Evolutionary conservation across 1,284 basidiomycete species (phyloP).

Genomic region (Athelia psychrophila): DNA sequence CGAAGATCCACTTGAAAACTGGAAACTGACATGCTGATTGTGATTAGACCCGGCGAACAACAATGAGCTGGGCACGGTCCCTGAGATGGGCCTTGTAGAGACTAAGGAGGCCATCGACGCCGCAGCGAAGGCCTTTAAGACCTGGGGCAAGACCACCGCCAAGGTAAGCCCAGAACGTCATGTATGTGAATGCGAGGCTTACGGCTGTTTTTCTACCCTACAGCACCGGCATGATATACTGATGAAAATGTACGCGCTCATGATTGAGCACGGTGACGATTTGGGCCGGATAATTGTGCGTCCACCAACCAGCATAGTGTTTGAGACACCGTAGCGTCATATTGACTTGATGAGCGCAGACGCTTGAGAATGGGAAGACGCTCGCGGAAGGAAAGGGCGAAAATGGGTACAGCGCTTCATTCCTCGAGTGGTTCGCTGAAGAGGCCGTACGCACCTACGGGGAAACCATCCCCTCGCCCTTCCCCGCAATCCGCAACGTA

Average conservation of each 20-base stretch:
- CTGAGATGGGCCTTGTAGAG: conserved; percentile 85
- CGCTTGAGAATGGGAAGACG: conserved; percentile 91
- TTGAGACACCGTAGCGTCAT: neutral
- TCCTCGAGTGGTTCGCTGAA: conserved; percentile 85
- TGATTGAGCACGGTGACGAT: conserved; percentile 81
- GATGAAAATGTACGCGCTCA: conserved; percentile 68
- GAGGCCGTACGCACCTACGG: conserved; percentile 87
- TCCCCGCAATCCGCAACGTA: conserved; percentile 76
- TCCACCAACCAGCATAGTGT: conserved; percentile 7
- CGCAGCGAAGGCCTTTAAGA: conserved; percentile 73
- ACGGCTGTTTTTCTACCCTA: neutral
- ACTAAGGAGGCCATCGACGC: conserved; percentile 79
- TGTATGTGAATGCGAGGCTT: neutral
- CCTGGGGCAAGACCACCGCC: conserved; percentile 80
- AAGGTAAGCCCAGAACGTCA: conserved; percentile 49
- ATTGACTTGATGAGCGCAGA: conserved; percentile 40
- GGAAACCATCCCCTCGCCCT: conserved; percentile 82
- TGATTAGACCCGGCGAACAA: conserved; percentile 79
- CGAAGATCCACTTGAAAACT: neutral
- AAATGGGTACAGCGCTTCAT: conserved; percentile 79
- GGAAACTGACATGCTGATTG: neutral
- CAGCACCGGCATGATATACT: conserved; percentile 80
- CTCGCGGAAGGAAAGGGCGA: conserved; percentile 83
- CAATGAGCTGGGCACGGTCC: conserved; percentile 76
- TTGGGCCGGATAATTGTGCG: conserved; percentile 77